phyloP scores from a whole-genome alignment of 805 yeast genomes.

The Teunomyces aglyptinius region DNA sequence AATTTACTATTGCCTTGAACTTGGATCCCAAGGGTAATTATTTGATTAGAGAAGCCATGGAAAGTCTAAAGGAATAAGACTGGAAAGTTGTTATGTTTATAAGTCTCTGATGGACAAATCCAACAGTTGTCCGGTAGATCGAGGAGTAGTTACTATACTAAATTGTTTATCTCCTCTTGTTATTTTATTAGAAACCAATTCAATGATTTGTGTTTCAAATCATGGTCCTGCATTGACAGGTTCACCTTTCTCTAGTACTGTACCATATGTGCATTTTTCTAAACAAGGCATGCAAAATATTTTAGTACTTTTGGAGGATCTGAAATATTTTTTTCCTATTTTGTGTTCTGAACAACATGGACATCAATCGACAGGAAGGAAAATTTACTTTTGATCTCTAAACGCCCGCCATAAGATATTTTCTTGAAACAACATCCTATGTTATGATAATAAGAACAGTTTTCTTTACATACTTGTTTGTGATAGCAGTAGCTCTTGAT shows the following conservation, averaged over 20 bases:
- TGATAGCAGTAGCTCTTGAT: slow-evolving; percentile 6
- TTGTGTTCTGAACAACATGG: not conserved
- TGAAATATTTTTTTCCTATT: not conserved
- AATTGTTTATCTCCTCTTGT: not conserved
- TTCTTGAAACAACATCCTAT: not conserved
- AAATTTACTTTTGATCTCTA: not conserved
- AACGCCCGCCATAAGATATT: not conserved
- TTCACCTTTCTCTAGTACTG: too few species aligned
- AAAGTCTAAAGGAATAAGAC: slow-evolving; percentile 35
- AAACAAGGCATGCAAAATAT: not conserved
- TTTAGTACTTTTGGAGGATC: not conserved
- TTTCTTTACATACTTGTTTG: not conserved
- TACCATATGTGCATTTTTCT: too few species aligned
- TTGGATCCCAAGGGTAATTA: slow-evolving; percentile 92
- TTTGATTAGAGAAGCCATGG: slow-evolving; percentile 81
- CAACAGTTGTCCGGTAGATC: not conserved
- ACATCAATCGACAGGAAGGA: not conserved
- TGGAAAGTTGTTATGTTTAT: too few species aligned
- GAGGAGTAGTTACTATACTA: not conserved
- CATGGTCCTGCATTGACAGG: too few species aligned
- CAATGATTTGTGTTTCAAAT: too few species aligned
- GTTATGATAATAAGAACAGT: slow-evolving; percentile 2
- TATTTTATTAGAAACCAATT: not conserved
- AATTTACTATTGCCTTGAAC: slow-evolving; percentile 84
- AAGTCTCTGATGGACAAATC: slow-evolving; percentile 1